phyloP scores from a whole-genome alignment of 805 yeast species.

The Metschnikowia continentalis region DNA sequence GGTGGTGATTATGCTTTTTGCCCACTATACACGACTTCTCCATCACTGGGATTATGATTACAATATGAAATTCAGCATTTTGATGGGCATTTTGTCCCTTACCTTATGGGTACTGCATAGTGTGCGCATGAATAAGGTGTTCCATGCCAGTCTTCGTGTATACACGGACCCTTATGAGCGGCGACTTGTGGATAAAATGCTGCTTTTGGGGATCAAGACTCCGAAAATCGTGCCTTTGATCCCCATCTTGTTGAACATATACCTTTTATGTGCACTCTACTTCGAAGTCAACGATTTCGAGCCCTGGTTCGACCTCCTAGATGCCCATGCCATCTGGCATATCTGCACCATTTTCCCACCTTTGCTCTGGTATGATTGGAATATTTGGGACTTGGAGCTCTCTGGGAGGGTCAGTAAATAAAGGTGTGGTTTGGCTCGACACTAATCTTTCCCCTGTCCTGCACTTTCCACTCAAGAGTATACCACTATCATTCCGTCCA shows the following conservation, averaged over 20 bases:
- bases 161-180: constrained; percentile 40
- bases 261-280: constrained; percentile 29
- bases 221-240: constrained; percentile 29
- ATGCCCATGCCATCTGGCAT: constrained; percentile 96
- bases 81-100: constrained; percentile 29
- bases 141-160: constrained; percentile 14
- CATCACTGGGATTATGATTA: constrained; percentile 39
- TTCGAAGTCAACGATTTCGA: constrained; percentile 36
- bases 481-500: too few species aligned
- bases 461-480: too few species aligned
- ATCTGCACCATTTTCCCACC: constrained; percentile 82
- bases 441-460: too few species aligned
- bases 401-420: constrained; percentile 2
- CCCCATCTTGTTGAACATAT: constrained; percentile 32
- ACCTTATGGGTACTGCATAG: constrained; percentile 35
- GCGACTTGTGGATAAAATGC: constrained; percentile 29
- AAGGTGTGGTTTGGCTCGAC: not conserved
- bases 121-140: constrained; percentile 16
- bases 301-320: constrained; percentile 51
- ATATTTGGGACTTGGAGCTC: constrained; percentile 42
- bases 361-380: constrained; percentile 64
- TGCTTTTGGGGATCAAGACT: constrained; percentile 23
- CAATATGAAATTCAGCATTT: constrained; percentile 29
- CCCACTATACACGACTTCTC: constrained; percentile 27
- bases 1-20: constrained; percentile 18